These are phyloP conservation scores for Cutaneotrichosporon dermatis DNA, from an alignment of 1,284 basidiomycete species.

Conservation along the genomic window DNA sequence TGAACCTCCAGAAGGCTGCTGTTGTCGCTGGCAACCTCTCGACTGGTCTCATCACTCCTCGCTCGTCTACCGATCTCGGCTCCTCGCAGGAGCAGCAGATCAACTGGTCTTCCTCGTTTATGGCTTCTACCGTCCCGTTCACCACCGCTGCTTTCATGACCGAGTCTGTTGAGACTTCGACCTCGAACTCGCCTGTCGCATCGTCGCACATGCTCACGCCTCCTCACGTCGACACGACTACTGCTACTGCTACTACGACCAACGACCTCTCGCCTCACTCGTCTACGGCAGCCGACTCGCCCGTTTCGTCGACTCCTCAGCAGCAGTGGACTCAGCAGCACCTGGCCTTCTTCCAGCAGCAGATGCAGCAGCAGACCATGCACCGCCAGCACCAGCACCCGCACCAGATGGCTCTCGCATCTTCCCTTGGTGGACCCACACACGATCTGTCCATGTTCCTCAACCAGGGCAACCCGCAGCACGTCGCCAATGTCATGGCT, in stretches of 20 bases:
- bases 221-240: conserved; percentile 16
- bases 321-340: conserved; percentile 26
- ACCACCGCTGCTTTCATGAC: conserved; percentile 25
- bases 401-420: conserved; percentile 4
- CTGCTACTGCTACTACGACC: neutral
- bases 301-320: conserved; percentile 6
- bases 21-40: conserved; percentile 17
- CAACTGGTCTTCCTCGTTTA: conserved; percentile 7
- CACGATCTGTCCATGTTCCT: conserved; percentile 17
- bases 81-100: conserved; percentile 5
- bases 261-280: conserved; percentile 35
- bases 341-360: conserved; percentile 29
- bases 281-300: conserved; percentile 6
- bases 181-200: conserved; percentile 23
- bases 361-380: conserved; percentile 23
- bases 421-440: conserved; percentile 8
- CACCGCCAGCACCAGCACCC: conserved; percentile 18
- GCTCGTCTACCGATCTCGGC: conserved; percentile 29
- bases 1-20: conserved; percentile 23
- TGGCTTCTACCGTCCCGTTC: conserved; percentile 18
- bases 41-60: conserved; percentile 31
- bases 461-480: conserved; percentile 3
- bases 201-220: conserved; percentile 32
- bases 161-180: conserved; percentile 22
- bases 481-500: conserved; percentile 28